phyloP scores from a whole-genome alignment of 2,329 filamentous ascomycete species.

The Neospermospora avenae region DNA sequence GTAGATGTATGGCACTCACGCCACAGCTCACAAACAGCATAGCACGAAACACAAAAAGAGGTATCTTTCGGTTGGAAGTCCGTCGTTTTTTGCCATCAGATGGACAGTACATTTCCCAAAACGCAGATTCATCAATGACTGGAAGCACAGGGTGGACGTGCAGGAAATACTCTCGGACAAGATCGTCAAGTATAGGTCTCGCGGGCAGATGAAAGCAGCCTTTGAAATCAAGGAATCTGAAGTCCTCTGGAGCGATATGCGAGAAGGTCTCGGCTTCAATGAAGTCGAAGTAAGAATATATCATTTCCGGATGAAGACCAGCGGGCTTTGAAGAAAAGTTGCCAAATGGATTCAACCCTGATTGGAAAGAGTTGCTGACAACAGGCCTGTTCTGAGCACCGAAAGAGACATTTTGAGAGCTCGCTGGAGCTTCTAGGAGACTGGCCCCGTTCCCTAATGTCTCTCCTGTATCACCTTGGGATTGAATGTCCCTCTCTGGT shows the following conservation, averaged over 20 bases:
- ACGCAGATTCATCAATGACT: constrained; percentile 44
- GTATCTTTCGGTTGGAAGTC: constrained; percentile 23
- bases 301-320: neutral
- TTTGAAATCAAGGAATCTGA: constrained; percentile 15
- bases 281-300: constrained; percentile 9
- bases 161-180: constrained; percentile 47
- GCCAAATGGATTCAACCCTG: neutral
- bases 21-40: constrained; percentile 45
- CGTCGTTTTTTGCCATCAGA: constrained; percentile 19
- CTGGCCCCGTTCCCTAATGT: neutral
- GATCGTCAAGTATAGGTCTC: constrained; percentile 48
- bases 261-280: constrained; percentile 10
- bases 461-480: neutral
- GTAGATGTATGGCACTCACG: constrained; percentile 7
- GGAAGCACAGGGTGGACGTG: constrained; percentile 46
- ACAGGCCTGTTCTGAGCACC: neutral
- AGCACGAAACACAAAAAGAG: constrained; percentile 46
- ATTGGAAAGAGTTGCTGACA: neutral
- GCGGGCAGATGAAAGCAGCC: constrained; percentile 39
- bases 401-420: neutral
- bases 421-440: neutral
- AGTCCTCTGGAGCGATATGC: constrained; percentile 14
- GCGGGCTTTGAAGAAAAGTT: neutral
- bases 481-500: neutral
- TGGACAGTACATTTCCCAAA: constrained; percentile 45